Conservation (phyloP, 2,329 filamentous ascomycete genomes). For the Calonectria pauciramosa region DNA sequence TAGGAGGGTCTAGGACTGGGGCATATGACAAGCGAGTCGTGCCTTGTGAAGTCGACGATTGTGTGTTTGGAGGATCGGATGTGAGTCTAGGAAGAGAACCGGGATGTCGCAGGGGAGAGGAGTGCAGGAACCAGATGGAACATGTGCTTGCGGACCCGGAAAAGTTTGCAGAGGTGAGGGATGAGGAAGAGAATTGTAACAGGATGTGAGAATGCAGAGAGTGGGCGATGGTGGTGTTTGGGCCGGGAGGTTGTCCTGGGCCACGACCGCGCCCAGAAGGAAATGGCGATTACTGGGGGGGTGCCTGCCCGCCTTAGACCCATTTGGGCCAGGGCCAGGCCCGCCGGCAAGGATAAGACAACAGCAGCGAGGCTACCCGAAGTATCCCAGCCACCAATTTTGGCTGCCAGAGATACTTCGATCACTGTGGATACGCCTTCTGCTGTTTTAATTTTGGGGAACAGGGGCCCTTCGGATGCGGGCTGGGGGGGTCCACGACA, state of each 20-base stretch:
- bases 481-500: conserved; percentile 34
- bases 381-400: conserved; percentile 28
- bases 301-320: conserved; percentile 23
- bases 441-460: conserved; percentile 48
- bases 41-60: background rate
- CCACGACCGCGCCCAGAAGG: conserved; percentile 36
- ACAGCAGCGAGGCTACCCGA: conserved; percentile 17
- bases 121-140: background rate
- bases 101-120: background rate
- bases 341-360: conserved; percentile 30
- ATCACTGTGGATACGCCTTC: conserved; percentile 23
- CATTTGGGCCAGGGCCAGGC: conserved; percentile 30
- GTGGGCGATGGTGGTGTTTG: conserved; percentile 43
- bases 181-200: conserved; percentile 31
- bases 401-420: conserved; percentile 33
- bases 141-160: background rate
- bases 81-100: background rate
- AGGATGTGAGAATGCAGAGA: conserved; percentile 36
- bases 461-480: conserved; percentile 44
- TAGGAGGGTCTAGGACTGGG: conserved; percentile 15
- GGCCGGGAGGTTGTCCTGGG: conserved; percentile 34
- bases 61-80: background rate
- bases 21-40: conserved; percentile 8
- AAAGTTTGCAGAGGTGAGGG: conserved; percentile 19
- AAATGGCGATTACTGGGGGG: conserved; percentile 44